phyloP scores from a whole-genome alignment of 345 rosid genomes.

The Moringa oleifera region DNA sequence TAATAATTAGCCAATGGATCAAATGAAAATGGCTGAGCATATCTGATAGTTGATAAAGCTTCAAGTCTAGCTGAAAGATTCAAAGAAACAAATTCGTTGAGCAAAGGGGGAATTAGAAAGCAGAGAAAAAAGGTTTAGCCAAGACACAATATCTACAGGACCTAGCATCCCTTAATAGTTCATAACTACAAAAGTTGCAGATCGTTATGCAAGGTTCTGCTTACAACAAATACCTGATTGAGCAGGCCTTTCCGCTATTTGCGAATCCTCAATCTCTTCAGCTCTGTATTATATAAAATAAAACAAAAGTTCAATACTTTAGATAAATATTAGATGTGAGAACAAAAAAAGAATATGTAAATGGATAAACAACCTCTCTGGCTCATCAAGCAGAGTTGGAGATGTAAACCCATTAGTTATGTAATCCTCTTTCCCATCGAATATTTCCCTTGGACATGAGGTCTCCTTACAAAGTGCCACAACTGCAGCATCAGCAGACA shows the following conservation, averaged over 20 bases:
- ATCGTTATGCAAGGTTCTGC: too few species aligned
- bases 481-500: constrained; percentile 83
- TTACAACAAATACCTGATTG: constrained; percentile 29
- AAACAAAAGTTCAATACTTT: constrained; percentile 3
- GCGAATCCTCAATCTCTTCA: constrained; percentile 32
- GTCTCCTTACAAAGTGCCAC: constrained; percentile 71
- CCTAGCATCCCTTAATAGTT: background rate
- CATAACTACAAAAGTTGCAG: background rate
- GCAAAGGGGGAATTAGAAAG: too few species aligned
- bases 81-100: too few species aligned
- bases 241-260: constrained; percentile 30
- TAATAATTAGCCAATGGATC: background rate
- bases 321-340: background rate
- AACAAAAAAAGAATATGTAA: background rate
- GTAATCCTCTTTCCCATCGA: constrained; percentile 33
- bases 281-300: constrained; percentile 32
- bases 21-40: background rate
- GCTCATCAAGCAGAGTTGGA: constrained; percentile 17
- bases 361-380: constrained; percentile 39
- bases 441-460: constrained; percentile 66
- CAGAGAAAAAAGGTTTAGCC: too few species aligned
- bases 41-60: background rate
- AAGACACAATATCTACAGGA: too few species aligned
- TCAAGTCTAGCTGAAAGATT: too few species aligned
- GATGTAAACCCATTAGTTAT: constrained; percentile 24